Base-by-base conservation (phyloP, 192 early-diverging fungal genomes). In the Coemansia aciculifera region DNA sequence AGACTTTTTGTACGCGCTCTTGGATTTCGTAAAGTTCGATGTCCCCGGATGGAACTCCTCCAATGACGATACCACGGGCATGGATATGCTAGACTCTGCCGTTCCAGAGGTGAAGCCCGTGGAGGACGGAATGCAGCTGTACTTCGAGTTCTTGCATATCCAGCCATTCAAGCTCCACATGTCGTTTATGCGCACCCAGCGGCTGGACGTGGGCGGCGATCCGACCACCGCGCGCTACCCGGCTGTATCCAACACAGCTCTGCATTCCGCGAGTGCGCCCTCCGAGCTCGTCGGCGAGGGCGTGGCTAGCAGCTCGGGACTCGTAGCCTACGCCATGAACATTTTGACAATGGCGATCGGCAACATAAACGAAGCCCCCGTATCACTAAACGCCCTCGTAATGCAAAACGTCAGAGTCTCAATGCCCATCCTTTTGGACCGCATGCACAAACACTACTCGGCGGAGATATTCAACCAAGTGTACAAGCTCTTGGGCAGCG, bases 291-390 rank as follows among this genome's bases (percentile, higher is more conserved):
- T 42, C n/a, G 79, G 79, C 61, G 79, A 73, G 36, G 74, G 79
- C 52, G 74, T 73, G 29, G 71, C 74, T 2, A 81, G 71, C 71
- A 73, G 34, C 13, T 56, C 73, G 1, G 81, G 75, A 0, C 36
- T 75, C 2, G 74, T 77, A 6, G 75, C 77, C 62, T 94, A 91
- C 42, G 78, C 93, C 36, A 83, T 89, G 62, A 92, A 94, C 62
- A 86, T 97, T n/a, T 84, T 99, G 37, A 98, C 95, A 0, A 95
- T 96, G 94, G 95, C 96, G 11, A 89, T 99, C 49, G 98, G 95
- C 64, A 99, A 99, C 64, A 92, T 99, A 67, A 93, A 98, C 81
- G 90, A 92, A 73, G 94, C 95, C 8, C 94, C 97, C 0, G 88
- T 96, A 38, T 86, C 86, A 32, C 84, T 99, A 19, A 96, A 99